Percentiles rank a stretch among this genome's conserved stretches.
These are phyloP conservation scores for Orobanche coerulescens DNA, from an alignment of 257 asterid genomes.

Conservation along the genomic window DNA sequence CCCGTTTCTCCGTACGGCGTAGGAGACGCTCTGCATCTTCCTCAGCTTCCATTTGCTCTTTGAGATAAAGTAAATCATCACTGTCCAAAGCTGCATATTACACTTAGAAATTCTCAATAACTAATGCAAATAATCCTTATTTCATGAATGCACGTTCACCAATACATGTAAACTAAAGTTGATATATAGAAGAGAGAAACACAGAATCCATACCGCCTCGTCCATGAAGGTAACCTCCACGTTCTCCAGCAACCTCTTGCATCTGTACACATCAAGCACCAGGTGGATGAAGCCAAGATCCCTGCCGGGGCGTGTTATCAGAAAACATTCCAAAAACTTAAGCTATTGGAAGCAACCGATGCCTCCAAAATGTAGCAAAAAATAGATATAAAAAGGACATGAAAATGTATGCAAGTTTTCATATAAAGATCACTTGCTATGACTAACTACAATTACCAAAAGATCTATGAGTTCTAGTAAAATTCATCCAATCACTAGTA, in stretches of 20 bases:
- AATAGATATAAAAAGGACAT: background rate
- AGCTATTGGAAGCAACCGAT: constrained; percentile 2
- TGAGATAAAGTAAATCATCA: constrained; percentile 93
- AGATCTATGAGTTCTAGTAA: background rate
- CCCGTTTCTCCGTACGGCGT: constrained; percentile 93
- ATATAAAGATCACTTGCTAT: constrained; percentile 3
- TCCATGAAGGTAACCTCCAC: constrained; percentile 99
- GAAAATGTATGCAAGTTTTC: background rate
- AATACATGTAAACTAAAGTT: background rate
- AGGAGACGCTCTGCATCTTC: constrained; percentile 97
- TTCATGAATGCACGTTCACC: background rate
- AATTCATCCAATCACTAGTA: background rate
- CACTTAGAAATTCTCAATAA: constrained; percentile 33
- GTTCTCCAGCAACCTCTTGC: constrained; percentile 99
- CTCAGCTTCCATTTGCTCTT: constrained; percentile 99
- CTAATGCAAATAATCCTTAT: background rate
- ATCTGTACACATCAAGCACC: constrained; percentile 66
- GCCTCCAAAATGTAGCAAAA: constrained; percentile 8
- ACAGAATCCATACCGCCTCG: constrained; percentile 69
- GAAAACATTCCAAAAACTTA: constrained; percentile 31
- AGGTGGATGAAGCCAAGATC: constrained; percentile 65
- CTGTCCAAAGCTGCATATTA: constrained; percentile 90
- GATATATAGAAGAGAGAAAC: background rate
- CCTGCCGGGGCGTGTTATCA: constrained; percentile 99
- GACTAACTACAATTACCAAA: background rate